Evolutionary conservation across 2,329 filamentous ascomycete genomes (phyloP).

Genomic region (Verticillium alfalfae): DNA sequence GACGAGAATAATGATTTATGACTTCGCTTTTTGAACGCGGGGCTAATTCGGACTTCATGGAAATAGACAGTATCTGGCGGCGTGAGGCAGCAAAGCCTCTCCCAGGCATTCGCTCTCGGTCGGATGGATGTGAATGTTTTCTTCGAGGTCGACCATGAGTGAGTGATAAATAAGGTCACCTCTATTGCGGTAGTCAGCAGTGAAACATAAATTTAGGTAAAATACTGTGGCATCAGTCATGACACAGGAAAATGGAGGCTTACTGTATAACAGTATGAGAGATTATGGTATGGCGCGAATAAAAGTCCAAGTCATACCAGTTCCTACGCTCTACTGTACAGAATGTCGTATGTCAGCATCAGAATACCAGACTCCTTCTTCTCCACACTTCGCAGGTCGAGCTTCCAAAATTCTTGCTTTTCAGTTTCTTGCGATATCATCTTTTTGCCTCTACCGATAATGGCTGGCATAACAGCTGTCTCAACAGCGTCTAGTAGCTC

Average conservation of each 20-base stretch:
- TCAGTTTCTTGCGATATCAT: constrained; percentile 9
- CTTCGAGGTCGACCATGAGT: no score
- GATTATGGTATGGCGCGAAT: background rate
- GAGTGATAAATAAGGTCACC: no score
- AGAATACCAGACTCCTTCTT: constrained; percentile 14
- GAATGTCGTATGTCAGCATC: constrained; percentile 14
- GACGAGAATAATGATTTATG: background rate
- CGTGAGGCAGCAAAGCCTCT: background rate
- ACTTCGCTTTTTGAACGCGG: background rate
- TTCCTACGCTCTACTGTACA: background rate
- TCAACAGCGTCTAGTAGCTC: constrained; percentile 24
- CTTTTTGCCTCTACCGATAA: constrained; percentile 17
- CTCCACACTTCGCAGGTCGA: constrained; percentile 8
- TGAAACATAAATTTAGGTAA: background rate
- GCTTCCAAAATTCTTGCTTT: background rate
- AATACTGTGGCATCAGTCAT: background rate
- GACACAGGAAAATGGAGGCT: background rate
- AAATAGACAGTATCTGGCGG: background rate
- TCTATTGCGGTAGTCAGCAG: no score
- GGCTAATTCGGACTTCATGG: background rate
- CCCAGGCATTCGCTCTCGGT: no score
- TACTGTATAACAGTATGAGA: background rate
- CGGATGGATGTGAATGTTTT: no score
- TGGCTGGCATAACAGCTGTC: constrained; percentile 18
- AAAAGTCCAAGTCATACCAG: background rate